phyloP scores from a whole-genome alignment of 305 asterid genomes.

The Solanum hybrid region DNA sequence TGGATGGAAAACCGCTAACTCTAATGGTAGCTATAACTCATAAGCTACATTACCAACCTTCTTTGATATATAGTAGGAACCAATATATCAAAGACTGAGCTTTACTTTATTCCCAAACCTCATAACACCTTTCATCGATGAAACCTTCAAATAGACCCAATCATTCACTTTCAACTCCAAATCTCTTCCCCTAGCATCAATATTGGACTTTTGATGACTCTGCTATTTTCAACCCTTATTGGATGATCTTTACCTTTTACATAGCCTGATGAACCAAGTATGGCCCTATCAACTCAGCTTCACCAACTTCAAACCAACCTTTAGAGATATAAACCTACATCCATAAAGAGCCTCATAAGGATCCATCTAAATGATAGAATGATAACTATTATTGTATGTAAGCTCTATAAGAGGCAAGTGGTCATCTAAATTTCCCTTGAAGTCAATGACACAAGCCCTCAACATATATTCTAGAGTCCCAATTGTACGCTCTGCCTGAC shows the following conservation, averaged over 20 bases:
- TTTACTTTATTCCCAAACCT: not conserved
- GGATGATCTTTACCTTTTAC: not conserved
- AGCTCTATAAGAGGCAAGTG: not conserved
- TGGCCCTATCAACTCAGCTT: not conserved
- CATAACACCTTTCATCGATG: not conserved
- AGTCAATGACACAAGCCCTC: not conserved
- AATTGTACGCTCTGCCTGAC: not conserved
- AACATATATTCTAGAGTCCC: not conserved
- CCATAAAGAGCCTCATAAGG: not conserved
- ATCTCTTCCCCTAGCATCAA: not conserved
- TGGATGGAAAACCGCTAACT: not conserved
- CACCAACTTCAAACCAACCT: not conserved
- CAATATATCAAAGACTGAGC: too few relatives aligned
- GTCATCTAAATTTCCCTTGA: not conserved
- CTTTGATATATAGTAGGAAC: not conserved
- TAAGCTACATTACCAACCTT: not conserved
- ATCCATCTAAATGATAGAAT: not conserved
- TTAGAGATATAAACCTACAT: not conserved
- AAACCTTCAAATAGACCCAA: not conserved
- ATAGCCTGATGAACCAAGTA: not conserved
- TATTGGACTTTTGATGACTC: not conserved
- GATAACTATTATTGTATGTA: not conserved
- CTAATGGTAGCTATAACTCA: not conserved
- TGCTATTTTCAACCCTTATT: not conserved
- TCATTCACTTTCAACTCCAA: not conserved